A percentile compares a stretch with the other conserved stretches of the same genome.
Evolutionary conservation across 805 yeast genomes (phyloP).

Genomic region (Wickerhamiella spandovensis): DNA sequence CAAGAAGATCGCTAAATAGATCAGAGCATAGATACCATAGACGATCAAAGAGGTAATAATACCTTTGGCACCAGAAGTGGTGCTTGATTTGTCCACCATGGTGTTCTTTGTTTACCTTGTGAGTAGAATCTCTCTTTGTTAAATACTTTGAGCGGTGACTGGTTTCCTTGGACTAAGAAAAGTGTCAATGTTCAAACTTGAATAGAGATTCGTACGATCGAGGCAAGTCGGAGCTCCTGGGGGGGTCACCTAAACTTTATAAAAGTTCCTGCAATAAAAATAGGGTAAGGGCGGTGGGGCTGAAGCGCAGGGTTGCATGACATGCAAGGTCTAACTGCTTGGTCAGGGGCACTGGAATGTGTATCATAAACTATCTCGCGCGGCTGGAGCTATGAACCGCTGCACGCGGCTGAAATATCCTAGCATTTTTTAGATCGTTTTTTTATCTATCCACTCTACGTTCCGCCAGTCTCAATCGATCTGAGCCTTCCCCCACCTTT

Average conservation of each 20-base stretch:
- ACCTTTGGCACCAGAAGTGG: background rate
- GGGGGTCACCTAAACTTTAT: background rate
- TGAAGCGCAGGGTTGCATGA: background rate
- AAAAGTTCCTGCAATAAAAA: background rate
- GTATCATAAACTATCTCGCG: background rate
- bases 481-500: no score
- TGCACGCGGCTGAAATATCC: background rate
- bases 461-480: no score
- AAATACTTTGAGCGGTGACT: background rate
- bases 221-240: background rate
- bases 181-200: background rate
- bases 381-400: background rate
- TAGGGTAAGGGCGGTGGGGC: background rate
- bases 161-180: no score
- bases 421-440: no score
- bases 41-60: conserved; percentile 54
- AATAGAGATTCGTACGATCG: background rate
- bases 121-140: background rate
- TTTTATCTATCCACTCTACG: no score
- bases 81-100: background rate
- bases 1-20: conserved; percentile 49
- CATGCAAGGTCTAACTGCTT: background rate
- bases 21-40: conserved; percentile 53
- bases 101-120: background rate
- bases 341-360: background rate